Conservation (phyloP, 2,329 filamentous ascomycete genomes). For the Cladophialophora immunda region DNA sequence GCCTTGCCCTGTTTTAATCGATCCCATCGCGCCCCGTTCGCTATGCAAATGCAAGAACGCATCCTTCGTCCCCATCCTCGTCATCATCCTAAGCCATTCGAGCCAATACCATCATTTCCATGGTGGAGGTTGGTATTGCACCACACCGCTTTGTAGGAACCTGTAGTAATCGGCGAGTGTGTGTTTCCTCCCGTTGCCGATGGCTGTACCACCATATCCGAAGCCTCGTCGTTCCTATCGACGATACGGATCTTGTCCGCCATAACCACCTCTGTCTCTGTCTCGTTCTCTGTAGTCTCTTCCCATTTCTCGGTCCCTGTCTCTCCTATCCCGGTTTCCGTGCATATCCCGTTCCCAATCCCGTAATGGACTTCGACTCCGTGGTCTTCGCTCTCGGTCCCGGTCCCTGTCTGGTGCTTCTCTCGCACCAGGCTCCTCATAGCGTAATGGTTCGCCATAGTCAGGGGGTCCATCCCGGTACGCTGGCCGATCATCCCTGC, state of each 20-base stretch:
- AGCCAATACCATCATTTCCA: not conserved
- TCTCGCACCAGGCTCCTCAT: constrained; percentile 25
- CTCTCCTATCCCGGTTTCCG: constrained; percentile 29
- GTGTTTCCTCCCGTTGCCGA: not conserved
- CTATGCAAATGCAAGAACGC: constrained; percentile 27
- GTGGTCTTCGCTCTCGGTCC: constrained; percentile 33
- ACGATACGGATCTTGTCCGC: constrained; percentile 28
- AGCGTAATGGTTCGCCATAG: constrained; percentile 32
- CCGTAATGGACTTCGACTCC: constrained; percentile 35
- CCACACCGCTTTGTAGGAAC: not conserved
- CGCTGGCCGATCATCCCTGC: constrained; percentile 28
- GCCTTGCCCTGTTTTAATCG: not conserved
- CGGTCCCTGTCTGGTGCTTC: constrained; percentile 26
- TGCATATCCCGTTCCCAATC: constrained; percentile 34
- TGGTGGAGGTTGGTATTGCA: not conserved
- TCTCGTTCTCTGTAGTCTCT: constrained; percentile 30
- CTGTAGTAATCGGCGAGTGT: constrained; percentile 4
- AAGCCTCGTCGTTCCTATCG: constrained; percentile 17
- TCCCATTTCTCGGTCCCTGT: constrained; percentile 32
- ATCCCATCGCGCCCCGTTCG: constrained; percentile 16
- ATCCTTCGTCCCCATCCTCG: not conserved
- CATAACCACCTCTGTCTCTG: constrained; percentile 27
- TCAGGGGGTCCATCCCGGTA: constrained; percentile 31
- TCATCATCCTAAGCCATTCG: not conserved
- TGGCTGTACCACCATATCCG: not conserved